Conservation (phyloP, 1,139 yeast species). For the Lodderomyces metapsilosis region DNA sequence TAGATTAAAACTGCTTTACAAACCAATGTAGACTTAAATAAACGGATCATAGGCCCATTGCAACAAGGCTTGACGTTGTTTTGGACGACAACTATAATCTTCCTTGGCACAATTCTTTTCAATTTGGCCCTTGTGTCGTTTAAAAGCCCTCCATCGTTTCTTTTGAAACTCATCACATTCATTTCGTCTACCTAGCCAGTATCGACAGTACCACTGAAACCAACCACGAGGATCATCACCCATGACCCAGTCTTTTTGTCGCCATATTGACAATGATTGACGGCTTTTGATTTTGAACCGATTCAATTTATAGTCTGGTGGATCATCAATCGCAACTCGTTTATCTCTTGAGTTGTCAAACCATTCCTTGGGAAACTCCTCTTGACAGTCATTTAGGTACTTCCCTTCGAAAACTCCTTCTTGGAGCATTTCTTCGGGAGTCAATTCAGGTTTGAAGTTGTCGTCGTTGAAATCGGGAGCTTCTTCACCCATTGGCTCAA, state of each 20-base stretch:
- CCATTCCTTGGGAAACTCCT: slow-evolving; percentile 9
- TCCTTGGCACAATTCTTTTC: slow-evolving; percentile 5
- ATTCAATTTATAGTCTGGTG: slow-evolving; percentile 5
- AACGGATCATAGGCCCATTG: slow-evolving; percentile 9
- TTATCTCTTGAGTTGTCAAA: slow-evolving; percentile 5
- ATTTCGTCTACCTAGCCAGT: slow-evolving; percentile 7
- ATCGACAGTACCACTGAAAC: slow-evolving; percentile 9
- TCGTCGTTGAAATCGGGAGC: slow-evolving; percentile 6
- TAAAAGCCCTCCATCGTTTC: slow-evolving; percentile 8
- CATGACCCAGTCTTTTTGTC: slow-evolving; percentile 6
- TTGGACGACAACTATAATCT: slow-evolving; percentile 7
- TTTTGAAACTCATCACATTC: slow-evolving; percentile 6
- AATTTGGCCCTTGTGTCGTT: slow-evolving; percentile 8
- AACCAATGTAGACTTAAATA: no score
- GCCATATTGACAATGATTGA: slow-evolving; percentile 5
- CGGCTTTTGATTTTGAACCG: slow-evolving; percentile 7
- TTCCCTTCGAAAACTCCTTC: slow-evolving; percentile 8
- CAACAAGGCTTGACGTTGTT: slow-evolving; percentile 8
- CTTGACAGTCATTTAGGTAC: slow-evolving; percentile 7
- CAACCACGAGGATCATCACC: slow-evolving; percentile 9
- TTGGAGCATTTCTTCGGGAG: slow-evolving; percentile 1
- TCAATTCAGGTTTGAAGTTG: not conserved
- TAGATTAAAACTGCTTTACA: no score
- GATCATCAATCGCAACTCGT: slow-evolving; percentile 3
- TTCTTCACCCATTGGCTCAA: slow-evolving; percentile 5